These are phyloP conservation scores for Hypoxylon rubiginosum DNA, from an alignment of 2,329 filamentous ascomycete species.

Conservation along the genomic window DNA sequence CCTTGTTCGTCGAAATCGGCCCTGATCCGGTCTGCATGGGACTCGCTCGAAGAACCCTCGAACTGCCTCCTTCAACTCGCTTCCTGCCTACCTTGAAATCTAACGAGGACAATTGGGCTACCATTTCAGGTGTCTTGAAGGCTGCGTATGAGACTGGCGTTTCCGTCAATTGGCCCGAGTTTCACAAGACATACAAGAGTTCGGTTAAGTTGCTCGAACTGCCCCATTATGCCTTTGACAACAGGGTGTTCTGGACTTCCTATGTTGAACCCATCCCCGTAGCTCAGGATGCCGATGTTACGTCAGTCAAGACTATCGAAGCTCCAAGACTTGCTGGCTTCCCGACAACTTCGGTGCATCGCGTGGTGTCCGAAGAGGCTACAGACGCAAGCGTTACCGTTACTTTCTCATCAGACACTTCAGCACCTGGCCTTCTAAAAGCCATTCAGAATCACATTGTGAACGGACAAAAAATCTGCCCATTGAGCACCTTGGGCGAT, in stretches of 20 bases:
- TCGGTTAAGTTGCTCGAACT: not conserved
- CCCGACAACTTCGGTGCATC: conserved; percentile 45
- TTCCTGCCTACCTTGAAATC: not conserved
- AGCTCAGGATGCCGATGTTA: not conserved
- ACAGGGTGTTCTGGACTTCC: conserved; percentile 4
- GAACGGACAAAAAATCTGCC: conserved; percentile 3
- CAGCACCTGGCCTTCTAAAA: not conserved
- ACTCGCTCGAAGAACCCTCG: not conserved
- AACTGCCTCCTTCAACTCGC: not conserved
- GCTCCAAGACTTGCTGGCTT: not conserved
- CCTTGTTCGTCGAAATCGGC: conserved; percentile 4
- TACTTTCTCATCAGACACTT: not conserved
- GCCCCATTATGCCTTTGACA: conserved; percentile 10
- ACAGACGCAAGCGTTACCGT: not conserved
- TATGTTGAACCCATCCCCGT: conserved; percentile 2
- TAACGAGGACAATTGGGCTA: conserved; percentile 1
- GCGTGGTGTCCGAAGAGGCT: not conserved
- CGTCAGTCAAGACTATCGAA: conserved; percentile 1
- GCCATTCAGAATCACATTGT: conserved; percentile 1
- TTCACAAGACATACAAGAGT: not conserved
- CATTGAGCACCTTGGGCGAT: conserved; percentile 6
- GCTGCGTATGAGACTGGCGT: conserved; percentile 2
- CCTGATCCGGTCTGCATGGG: conserved; percentile 8
- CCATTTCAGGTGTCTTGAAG: not conserved
- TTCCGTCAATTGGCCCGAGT: conserved; percentile 5